Conservation (phyloP, 495 filamentous ascomycete genomes). For the Aspergillus biplanus region DNA sequence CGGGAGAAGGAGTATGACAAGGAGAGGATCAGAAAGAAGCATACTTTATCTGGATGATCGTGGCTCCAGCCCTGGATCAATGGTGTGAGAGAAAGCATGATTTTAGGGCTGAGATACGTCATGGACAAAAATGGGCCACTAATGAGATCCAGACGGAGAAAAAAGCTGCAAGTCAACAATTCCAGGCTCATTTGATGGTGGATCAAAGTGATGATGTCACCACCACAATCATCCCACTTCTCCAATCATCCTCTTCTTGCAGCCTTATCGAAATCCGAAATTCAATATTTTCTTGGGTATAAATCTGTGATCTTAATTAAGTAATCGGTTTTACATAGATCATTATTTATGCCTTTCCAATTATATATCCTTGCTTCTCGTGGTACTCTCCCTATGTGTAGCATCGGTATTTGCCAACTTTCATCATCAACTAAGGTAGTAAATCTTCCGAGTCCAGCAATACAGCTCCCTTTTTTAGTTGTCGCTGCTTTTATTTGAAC, state of each 20-base stretch:
- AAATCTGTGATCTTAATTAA: not conserved
- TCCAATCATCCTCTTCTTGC: not conserved
- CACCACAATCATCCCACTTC: slow-evolving; percentile 4
- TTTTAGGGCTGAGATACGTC: not conserved
- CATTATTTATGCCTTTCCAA: not conserved
- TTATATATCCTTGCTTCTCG: not conserved
- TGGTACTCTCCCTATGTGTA: not conserved
- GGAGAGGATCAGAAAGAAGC: not conserved
- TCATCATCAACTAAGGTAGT: not conserved
- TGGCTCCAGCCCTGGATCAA: not conserved
- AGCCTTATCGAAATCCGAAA: not conserved
- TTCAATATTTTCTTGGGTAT: not conserved
- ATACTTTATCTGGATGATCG: no score
- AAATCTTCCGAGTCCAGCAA: not conserved
- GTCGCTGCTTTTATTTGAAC: not conserved
- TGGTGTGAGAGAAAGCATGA: not conserved
- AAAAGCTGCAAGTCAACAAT: not conserved
- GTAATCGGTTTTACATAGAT: not conserved
- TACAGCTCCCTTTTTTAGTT: not conserved
- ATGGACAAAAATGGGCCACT: not conserved
- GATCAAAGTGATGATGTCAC: slow-evolving; percentile 17
- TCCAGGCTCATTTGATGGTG: not conserved
- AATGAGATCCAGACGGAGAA: not conserved
- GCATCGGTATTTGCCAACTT: no score
- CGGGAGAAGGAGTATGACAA: not conserved